Evolutionary conservation across 2,329 filamentous ascomycete species (phyloP), one percentile per base, ranked within the genome.

Genomic region (Cephalotrichum gorgonifer): DNA sequence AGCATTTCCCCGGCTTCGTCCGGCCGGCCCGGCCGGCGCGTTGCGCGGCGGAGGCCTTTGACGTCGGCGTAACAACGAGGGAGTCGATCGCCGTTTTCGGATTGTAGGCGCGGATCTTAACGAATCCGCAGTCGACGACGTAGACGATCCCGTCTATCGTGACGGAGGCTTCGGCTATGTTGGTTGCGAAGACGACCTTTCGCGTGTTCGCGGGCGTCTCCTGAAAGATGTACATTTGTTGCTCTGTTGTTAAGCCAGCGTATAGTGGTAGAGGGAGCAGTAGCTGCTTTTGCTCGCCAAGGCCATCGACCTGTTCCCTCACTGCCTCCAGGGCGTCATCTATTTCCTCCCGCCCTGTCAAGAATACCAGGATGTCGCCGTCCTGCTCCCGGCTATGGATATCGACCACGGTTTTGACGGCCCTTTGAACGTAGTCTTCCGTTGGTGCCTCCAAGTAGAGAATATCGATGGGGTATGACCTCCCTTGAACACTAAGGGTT

Each of bases 221-320:
- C 57, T 95, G 88, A 61, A 97, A 97, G 38, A 97, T 85, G 55
- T 90, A 90, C 81, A 95, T 91, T 61, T 97, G 93, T 59, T 96
- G 83, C 54, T 96, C 90, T 8, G 85, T 88, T 2, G 88, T 81
- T 6, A 97, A 75, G 2, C 91, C 93, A 4, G 93, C 88, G 62
- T 94, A 97, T 0, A 97, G 75, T 1, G 91, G 90, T 8, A 97
- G 66, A 6, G 49, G 73, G 7, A 95, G 68, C 22, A 72, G 70
- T 53, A 78, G 74, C 11, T 77, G 71, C 44, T 75, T 73, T 3
- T 79, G 69, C 26, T 56, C 50, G 20, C 51, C 28, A 5, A 56
- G 50, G 26, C 20, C 66, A 54, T 56, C 52, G 6, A 51, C 39
- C 3, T 44, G 43, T 20, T 51, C 50, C 11, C 47, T 31, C 20